phyloP scores from a whole-genome alignment of 1,284 basidiomycete species.

The Phellopilus nigrolimitatus region DNA sequence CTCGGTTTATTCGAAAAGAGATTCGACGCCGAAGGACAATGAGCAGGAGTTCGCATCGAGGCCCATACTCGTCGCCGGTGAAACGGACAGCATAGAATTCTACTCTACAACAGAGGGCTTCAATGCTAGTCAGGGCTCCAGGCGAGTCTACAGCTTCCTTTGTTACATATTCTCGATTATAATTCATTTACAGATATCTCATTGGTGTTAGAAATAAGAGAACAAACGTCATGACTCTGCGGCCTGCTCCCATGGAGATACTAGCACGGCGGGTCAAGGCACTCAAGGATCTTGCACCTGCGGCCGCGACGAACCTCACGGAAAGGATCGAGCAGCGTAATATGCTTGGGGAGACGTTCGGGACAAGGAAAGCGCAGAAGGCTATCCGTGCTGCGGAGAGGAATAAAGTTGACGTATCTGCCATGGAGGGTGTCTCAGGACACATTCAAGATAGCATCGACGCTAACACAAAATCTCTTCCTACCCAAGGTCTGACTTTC shows the following conservation, averaged over 20 bases:
- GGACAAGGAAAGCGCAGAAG: slow-evolving; percentile 87
- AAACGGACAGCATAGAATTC: slow-evolving; percentile 64
- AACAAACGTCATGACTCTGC: slow-evolving; percentile 62
- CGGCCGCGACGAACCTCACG: slow-evolving; percentile 41
- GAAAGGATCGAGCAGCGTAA: slow-evolving; percentile 65
- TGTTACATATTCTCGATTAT: slow-evolving; percentile 17
- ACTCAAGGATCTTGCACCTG: slow-evolving; percentile 35
- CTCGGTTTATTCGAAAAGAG: slow-evolving; percentile 52
- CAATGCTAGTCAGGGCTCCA: slow-evolving; percentile 53
- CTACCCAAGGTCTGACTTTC: slow-evolving; percentile 52
- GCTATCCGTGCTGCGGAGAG: slow-evolving; percentile 80
- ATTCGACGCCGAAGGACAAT: slow-evolving; percentile 32
- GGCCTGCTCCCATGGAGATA: slow-evolving; percentile 70
- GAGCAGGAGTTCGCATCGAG: slow-evolving; percentile 42
- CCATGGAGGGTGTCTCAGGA: slow-evolving; percentile 76
- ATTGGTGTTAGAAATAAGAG: slow-evolving; percentile 68
- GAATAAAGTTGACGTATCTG: slow-evolving; percentile 80
- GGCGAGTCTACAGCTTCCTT: slow-evolving; percentile 38
- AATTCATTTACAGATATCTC: slow-evolving; percentile 46
- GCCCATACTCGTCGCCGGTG: slow-evolving; percentile 59
- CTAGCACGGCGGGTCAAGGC: slow-evolving; percentile 78
- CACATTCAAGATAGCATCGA: slow-evolving; percentile 81
- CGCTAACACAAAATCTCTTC: slow-evolving; percentile 59
- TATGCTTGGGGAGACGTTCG: slow-evolving; percentile 85
- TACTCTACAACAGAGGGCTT: slow-evolving; percentile 42